Base-by-base conservation (phyloP, 2,329 filamentous ascomycete species). In the Bipolaris sorokiniana region DNA sequence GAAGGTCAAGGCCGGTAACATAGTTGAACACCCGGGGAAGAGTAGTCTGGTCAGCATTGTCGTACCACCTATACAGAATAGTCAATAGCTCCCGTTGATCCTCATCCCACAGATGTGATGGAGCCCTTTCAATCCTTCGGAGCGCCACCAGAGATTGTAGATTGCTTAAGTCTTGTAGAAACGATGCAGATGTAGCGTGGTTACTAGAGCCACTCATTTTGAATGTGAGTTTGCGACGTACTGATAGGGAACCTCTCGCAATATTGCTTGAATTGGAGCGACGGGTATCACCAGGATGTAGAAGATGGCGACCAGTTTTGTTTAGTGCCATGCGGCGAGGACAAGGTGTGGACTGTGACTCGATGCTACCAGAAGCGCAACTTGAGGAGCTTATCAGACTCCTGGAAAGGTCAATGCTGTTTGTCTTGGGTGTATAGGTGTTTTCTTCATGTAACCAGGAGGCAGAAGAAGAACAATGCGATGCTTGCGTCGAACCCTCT, bases 11-110 rank as follows among this genome's bases (percentile, higher is more conserved):
- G 1, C 45, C 45, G 0, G 56, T 58, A 3, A 58, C 34, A 0
- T 41, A n/a, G 11, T 68, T 68, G 51, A 65, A 68, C 0, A 59
- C 22, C 0, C 37, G n/a, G 0, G 59, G 46, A 3, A 53, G 61
- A 1, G n/a, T 31, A 13, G 11, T 20, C 5, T 2, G 15, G 1
- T 20, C 13, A 0, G 42, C 2, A 15, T 38, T 15, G 0, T 18
- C 9, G 4, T 60, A 66, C 47, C 58, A 69, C 10, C 65, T 45
- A 2, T 57, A 58, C 0, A 69, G 7, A 0, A 63, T 33, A 0
- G 55, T 56, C 0, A 68, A 20, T 0, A 68, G 47, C 7, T 54
- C 48, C 5, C 59, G 20, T 6, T 66, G 59, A 1, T 61, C 51
- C 1, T 47, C 28, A 0, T 51, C 28, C 61, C 63, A 68, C 0